Percentiles rank a stretch among this genome's conserved stretches.
Evolutionary conservation across 2,329 filamentous ascomycete genomes (phyloP).

Genomic region (Calonectria honghensis): DNA sequence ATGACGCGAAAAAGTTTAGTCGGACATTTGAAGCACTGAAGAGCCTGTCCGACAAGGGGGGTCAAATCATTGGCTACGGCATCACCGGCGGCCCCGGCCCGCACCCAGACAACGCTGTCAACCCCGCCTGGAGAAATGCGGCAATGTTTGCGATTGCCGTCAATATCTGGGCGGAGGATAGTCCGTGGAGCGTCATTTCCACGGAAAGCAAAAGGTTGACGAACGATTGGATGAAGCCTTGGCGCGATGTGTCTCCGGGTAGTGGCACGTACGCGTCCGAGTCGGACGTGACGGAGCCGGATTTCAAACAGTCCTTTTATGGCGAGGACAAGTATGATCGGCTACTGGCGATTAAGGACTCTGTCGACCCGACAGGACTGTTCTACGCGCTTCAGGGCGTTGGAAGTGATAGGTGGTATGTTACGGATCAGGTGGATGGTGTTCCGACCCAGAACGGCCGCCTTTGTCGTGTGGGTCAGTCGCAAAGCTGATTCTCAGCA

Average conservation of each 20-base stretch:
- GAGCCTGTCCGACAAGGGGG: constrained; percentile 11
- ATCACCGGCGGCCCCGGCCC: constrained; percentile 6
- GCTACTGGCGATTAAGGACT: neutral
- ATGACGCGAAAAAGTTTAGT: neutral
- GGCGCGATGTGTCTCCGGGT: neutral
- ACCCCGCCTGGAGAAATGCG: constrained; percentile 3
- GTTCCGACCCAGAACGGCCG: constrained; percentile 11
- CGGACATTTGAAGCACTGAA: constrained; percentile 8
- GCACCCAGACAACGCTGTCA: constrained; percentile 5
- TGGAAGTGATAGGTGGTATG: constrained; percentile 19
- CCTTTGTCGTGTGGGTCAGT: neutral
- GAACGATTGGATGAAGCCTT: constrained; percentile 18
- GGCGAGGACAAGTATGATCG: neutral
- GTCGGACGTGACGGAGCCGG: constrained; percentile 11
- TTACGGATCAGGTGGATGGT: constrained; percentile 9
- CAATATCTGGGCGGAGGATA: constrained; percentile 5
- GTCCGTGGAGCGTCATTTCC: constrained; percentile 9
- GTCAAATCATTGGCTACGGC: constrained; percentile 7
- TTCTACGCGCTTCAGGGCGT: constrained; percentile 17
- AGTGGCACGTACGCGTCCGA: constrained; percentile 10
- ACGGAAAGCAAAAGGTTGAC: constrained; percentile 14
- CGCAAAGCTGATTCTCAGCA: neutral
- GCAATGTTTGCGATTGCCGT: constrained; percentile 7
- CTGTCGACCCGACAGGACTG: neutral
- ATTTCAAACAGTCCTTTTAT: constrained; percentile 13